These are phyloP conservation scores for Ricinus communis DNA, from an alignment of 345 rosid genomes.

Conservation along the genomic window DNA sequence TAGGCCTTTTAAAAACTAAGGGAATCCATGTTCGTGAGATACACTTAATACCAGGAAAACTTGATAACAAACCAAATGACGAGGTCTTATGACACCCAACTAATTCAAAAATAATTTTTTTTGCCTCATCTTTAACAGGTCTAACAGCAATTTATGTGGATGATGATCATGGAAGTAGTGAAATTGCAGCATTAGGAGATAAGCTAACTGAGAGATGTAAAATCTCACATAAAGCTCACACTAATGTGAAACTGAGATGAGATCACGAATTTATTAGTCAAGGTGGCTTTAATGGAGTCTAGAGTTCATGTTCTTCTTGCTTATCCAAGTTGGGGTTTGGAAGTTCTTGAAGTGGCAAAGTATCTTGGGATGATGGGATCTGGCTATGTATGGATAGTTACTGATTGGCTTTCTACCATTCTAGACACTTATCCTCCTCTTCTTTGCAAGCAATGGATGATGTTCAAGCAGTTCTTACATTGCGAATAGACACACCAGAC, in stretches of 20 bases:
- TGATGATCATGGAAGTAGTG: constrained; percentile 82
- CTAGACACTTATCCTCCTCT: constrained; percentile 39
- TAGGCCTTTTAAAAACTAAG: too few relatives aligned
- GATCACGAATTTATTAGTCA: constrained; percentile 59
- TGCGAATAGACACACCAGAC: constrained; percentile 66
- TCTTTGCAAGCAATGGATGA: constrained; percentile 38
- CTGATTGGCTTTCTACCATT: constrained; percentile 27
- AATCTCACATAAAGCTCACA: constrained; percentile 72
- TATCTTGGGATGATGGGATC: constrained; percentile 26
- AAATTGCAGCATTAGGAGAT: constrained; percentile 74
- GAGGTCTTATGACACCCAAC: too few relatives aligned
- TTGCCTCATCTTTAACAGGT: too few relatives aligned
- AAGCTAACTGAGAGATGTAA: constrained; percentile 60
- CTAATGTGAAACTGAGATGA: constrained; percentile 50
- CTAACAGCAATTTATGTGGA: constrained; percentile 69
- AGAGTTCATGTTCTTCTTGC: constrained; percentile 71
- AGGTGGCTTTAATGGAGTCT: constrained; percentile 72
- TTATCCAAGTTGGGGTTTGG: constrained; percentile 45
- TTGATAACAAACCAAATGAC: too few relatives aligned
- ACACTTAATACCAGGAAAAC: too few relatives aligned
- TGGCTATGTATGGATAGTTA: constrained; percentile 33
- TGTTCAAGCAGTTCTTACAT: constrained; percentile 69
- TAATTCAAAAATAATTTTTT: too few relatives aligned
- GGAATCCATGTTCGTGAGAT: too few relatives aligned
- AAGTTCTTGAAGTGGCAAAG: constrained; percentile 43